A percentile compares a stretch with the other conserved stretches of the same genome.
These are phyloP conservation scores for Aaosphaeria pasadenensis DNA, from an alignment of 2,329 filamentous ascomycete genomes.

Conservation along the genomic window DNA sequence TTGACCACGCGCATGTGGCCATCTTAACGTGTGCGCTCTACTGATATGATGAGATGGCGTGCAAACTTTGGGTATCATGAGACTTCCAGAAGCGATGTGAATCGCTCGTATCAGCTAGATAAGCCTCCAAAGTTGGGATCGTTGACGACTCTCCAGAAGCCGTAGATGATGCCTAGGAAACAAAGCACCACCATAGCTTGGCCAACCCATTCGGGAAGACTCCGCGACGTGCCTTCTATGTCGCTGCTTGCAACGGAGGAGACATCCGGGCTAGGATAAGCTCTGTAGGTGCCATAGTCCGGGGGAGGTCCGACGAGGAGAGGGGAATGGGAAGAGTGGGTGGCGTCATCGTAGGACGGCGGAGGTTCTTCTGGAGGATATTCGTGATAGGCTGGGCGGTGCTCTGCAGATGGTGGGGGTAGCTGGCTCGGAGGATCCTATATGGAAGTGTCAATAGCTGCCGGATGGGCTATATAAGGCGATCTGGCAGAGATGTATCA, in stretches of 20 bases:
- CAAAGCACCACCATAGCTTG: conserved; percentile 22
- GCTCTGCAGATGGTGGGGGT: too few species aligned
- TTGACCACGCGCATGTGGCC: neutral
- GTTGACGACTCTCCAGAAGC: conserved; percentile 27
- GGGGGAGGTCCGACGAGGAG: conserved; percentile 28
- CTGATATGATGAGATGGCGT: neutral
- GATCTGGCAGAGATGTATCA: too few species aligned
- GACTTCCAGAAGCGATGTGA: neutral
- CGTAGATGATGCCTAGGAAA: conserved; percentile 27
- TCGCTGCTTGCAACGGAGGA: conserved; percentile 30
- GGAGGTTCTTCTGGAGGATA: conserved; percentile 21
- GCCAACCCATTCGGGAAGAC: conserved; percentile 27
- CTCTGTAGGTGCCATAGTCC: conserved; percentile 27
- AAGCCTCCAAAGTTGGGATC: conserved; percentile 10
- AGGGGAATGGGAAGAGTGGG: conserved; percentile 17
- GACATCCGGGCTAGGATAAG: conserved; percentile 23
- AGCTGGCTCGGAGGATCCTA: too few species aligned
- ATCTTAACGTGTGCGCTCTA: neutral
- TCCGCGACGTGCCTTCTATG: conserved; percentile 17
- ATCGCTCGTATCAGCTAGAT: conserved; percentile 1
- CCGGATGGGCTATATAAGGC: too few species aligned
- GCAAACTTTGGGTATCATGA: neutral
- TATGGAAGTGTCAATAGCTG: too few species aligned
- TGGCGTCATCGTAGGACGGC: conserved; percentile 34
- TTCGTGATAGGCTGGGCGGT: too few species aligned